Evolutionary conservation across 768 basidiomycete species (phyloP), one percentile per base, ranked within the genome.

Genomic region (Auriculariales sp.): DNA sequence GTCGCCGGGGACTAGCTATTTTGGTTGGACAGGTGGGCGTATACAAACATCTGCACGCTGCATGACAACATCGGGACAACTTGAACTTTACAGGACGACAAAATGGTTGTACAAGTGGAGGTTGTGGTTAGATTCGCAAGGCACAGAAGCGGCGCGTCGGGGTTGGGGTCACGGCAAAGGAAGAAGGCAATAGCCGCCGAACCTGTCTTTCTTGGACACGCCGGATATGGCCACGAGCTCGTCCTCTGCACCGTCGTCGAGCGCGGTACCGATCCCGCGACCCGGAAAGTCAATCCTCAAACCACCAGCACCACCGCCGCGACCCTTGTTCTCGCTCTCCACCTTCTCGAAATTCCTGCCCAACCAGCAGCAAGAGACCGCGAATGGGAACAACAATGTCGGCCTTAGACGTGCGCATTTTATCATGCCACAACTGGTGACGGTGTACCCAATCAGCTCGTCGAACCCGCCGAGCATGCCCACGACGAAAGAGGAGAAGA

Each of bases 361-460:
- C 22, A 85, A 84, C 12, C 74, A 49, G 12, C 44, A 74, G 0
- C 78, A 75, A 39, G 58, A 46, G 46, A 54, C 56, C 34, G 48
- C 52, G 12, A 57, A 50, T 29, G 64, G 64, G 46, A 76, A 77
- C 58, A 69, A 76, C 42, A 62, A 65, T 30, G 77, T 72, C 57
- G 77, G 86, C 10, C 71, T 94, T 54, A 90, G 87, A 59, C 68
- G 87, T 46, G 95, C 93, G 0, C 87, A 94, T 57, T 97, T 97
- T 61, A 86, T 94, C 55, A 69, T 95, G 11, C 88, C 88, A 0
- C 75, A 85, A 56, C 75, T 95, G 56, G 80, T 78, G 28, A 86
- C 85, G 22, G 79, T 92, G 28, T 97, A 98, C 62, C 91, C 92
- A 0, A 93, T 97, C 61, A 85, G 83, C 25, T 78, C 82, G 1